Percentiles rank a stretch among this genome's conserved stretches.
Evolutionary conservation across 2,329 filamentous ascomycete species (phyloP).

Genomic region (Nemania bipapillata): DNA sequence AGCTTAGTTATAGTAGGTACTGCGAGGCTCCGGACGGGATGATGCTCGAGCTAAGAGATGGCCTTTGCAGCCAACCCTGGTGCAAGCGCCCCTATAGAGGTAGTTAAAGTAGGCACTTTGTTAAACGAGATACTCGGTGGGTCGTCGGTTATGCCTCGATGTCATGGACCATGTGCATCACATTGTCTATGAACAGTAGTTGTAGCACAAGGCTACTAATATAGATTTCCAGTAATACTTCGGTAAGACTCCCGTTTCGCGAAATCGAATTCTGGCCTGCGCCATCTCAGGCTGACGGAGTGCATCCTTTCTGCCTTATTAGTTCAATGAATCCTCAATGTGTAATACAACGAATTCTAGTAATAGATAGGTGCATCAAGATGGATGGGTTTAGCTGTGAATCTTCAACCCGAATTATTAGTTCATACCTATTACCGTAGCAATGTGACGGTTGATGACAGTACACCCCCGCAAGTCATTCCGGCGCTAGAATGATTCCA

Average conservation of each 20-base stretch:
- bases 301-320: conserved; percentile 5
- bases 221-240: conserved; percentile 8
- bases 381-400: background rate
- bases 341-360: background rate
- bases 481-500: conserved; percentile 9
- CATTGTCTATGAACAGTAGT: background rate
- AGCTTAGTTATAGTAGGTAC: background rate
- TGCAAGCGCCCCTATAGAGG: background rate
- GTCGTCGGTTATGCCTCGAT: background rate
- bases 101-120: too few species aligned
- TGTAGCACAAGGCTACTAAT: background rate
- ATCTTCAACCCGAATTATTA: conserved; percentile 1
- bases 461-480: background rate
- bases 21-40: background rate
- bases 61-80: background rate
- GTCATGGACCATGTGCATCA: background rate
- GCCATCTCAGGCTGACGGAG: conserved; percentile 7
- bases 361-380: background rate
- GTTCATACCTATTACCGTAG: conserved; percentile 6
- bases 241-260: conserved; percentile 23
- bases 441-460: conserved; percentile 12
- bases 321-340: background rate
- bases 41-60: background rate
- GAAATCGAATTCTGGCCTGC: background rate
- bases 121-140: conserved; percentile 3